Conservation (phyloP, 2,329 filamentous ascomycete genomes). For the Verticillium zaregamsianum region DNA sequence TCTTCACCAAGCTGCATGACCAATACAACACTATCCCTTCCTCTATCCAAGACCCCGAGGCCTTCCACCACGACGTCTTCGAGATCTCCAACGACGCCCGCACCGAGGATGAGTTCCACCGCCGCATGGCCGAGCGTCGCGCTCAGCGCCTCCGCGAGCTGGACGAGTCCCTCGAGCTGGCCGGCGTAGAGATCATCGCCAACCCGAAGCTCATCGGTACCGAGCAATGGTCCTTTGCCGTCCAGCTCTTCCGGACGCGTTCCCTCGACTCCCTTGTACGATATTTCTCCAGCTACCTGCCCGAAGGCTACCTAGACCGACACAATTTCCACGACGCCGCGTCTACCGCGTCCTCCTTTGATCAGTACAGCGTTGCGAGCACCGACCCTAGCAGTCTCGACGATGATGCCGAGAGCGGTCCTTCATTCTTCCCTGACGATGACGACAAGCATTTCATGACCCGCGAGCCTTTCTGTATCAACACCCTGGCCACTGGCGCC, state of each 20-base stretch:
- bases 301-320: slow-evolving; percentile 41
- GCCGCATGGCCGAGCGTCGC: slow-evolving; percentile 48
- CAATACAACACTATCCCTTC: slow-evolving; percentile 56
- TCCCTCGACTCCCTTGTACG: slow-evolving; percentile 57
- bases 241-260: slow-evolving; percentile 55
- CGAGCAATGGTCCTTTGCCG: slow-evolving; percentile 53
- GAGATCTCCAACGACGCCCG: slow-evolving; percentile 50
- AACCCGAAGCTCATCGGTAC: slow-evolving; percentile 56
- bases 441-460: slow-evolving; percentile 25
- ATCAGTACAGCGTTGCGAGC: slow-evolving; percentile 29
- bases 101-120: slow-evolving; percentile 50
- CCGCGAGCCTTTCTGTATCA: slow-evolving; percentile 12
- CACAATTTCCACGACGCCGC: slow-evolving; percentile 26
- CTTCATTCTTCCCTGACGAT: slow-evolving; percentile 37
- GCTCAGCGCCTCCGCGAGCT: slow-evolving; percentile 50
- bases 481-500: slow-evolving; percentile 19
- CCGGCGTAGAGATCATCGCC: slow-evolving; percentile 57
- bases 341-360: slow-evolving; percentile 29
- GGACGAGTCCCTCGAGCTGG: slow-evolving; percentile 50
- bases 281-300: slow-evolving; percentile 57
- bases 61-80: slow-evolving; percentile 58
- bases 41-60: slow-evolving; percentile 54
- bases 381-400: slow-evolving; percentile 35
- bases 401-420: slow-evolving; percentile 22
- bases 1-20: slow-evolving; percentile 54